Conservation (phyloP, 192 early-diverging fungal species). For the Umbelopsis isabellina region DNA sequence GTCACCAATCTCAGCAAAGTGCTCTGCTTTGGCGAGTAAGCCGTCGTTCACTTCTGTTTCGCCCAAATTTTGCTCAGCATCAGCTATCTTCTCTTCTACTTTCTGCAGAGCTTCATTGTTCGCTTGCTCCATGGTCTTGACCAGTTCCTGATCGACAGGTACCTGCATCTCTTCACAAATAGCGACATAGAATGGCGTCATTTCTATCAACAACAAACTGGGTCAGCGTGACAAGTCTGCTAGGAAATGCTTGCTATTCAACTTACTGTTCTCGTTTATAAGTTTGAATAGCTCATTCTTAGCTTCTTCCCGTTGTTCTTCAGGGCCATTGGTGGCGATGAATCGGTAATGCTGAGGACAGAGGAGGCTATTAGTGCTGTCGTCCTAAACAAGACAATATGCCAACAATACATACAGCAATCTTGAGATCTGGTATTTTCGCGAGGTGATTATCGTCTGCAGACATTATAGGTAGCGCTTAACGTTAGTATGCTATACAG, state of each 20-base stretch:
- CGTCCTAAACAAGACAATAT: background rate
- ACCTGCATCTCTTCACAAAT: slow-evolving; percentile 67
- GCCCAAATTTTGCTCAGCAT: slow-evolving; percentile 92
- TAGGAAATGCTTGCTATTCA: background rate
- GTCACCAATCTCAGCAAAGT: slow-evolving; percentile 91
- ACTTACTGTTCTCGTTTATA: slow-evolving; percentile 85
- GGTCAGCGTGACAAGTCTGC: background rate
- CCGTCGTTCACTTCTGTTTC: slow-evolving; percentile 90
- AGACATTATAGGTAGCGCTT: slow-evolving; percentile 8
- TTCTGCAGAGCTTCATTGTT: slow-evolving; percentile 79
- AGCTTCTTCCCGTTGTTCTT: slow-evolving; percentile 67
- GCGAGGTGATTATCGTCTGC: slow-evolving; percentile 69
- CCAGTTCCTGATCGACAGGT: slow-evolving; percentile 56
- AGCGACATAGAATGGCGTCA: slow-evolving; percentile 81
- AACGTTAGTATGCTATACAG: background rate
- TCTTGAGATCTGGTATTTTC: slow-evolving; percentile 88
- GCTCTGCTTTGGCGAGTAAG: slow-evolving; percentile 88
- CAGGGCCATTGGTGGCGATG: slow-evolving; percentile 73
- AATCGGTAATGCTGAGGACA: slow-evolving; percentile 69
- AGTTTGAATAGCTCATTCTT: slow-evolving; percentile 69
- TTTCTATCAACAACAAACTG: slow-evolving; percentile 56
- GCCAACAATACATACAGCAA: slow-evolving; percentile 53
- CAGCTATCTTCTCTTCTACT: slow-evolving; percentile 84
- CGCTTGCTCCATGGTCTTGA: slow-evolving; percentile 57
- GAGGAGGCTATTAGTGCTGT: background rate